Percentiles rank a stretch among this genome's conserved stretches.
Conservation (phyloP, 1,284 basidiomycete species). For the Psilocybe mexicana region DNA sequence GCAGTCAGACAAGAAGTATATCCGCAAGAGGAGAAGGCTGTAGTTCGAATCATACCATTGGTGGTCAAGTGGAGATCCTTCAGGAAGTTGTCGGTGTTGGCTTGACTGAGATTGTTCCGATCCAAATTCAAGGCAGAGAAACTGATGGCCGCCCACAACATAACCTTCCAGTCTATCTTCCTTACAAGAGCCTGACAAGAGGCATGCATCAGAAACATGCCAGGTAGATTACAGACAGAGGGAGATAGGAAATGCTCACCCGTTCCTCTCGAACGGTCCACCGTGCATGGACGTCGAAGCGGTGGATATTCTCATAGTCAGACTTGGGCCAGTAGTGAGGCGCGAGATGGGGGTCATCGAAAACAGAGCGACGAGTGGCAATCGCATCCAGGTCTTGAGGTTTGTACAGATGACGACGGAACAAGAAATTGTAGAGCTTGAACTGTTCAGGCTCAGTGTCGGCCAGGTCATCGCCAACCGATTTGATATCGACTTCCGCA, state of each 20-base stretch:
- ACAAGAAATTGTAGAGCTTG: slow-evolving; percentile 31
- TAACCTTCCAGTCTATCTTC: slow-evolving; percentile 62
- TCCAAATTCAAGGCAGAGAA: slow-evolving; percentile 65
- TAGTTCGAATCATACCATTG: slow-evolving; percentile 25
- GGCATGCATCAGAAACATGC: background rate
- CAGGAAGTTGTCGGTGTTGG: slow-evolving; percentile 71
- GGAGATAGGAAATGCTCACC: slow-evolving; percentile 31
- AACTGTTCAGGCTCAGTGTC: slow-evolving; percentile 32
- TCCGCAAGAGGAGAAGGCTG: background rate
- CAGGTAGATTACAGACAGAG: background rate
- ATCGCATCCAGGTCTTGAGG: slow-evolving; percentile 39
- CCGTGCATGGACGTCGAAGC: slow-evolving; percentile 64
- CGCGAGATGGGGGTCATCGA: slow-evolving; percentile 53
- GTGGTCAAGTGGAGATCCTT: slow-evolving; percentile 61
- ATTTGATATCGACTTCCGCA: slow-evolving; percentile 7
- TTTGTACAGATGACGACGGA: slow-evolving; percentile 24
- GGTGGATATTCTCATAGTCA: slow-evolving; percentile 62
- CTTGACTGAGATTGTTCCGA: slow-evolving; percentile 56
- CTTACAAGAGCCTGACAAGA: slow-evolving; percentile 46
- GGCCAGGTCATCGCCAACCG: slow-evolving; percentile 22
- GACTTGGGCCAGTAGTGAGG: slow-evolving; percentile 55
- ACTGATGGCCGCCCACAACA: slow-evolving; percentile 64
- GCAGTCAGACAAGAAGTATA: background rate
- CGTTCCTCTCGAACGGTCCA: slow-evolving; percentile 73
- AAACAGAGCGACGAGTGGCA: slow-evolving; percentile 55